phyloP scores from a whole-genome alignment of 208 protist genomes.

The Leishmania arabica region DNA sequence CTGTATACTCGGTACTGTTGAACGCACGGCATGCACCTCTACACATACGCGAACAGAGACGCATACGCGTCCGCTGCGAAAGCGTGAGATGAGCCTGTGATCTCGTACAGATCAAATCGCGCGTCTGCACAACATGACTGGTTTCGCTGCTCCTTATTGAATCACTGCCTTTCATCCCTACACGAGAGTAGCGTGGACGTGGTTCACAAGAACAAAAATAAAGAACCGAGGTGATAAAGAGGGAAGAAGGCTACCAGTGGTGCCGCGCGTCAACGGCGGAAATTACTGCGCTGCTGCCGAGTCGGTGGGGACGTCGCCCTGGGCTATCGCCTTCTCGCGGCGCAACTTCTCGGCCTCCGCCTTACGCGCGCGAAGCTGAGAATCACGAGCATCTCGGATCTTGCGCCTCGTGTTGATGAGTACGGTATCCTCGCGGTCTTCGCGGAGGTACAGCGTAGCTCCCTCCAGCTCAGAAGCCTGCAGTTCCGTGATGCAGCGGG shows the following conservation, averaged over 20 bases:
- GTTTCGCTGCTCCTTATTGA: not conserved
- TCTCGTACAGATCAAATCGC: not conserved
- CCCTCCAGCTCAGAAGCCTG: constrained; percentile 88
- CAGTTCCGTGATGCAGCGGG: constrained; percentile 82
- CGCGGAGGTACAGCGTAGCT: constrained; percentile 80
- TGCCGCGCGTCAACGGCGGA: not conserved
- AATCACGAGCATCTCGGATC: constrained; percentile 79
- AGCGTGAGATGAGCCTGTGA: not conserved
- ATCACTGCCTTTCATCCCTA: not conserved
- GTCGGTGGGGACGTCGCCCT: constrained; percentile 40
- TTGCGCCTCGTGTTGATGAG: constrained; percentile 80
- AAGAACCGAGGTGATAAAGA: not conserved
- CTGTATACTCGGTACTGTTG: not conserved
- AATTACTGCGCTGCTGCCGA: constrained; percentile 4
- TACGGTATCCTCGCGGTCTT: constrained; percentile 88
- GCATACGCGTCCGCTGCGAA: not conserved
- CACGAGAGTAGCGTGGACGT: not conserved
- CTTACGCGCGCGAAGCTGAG: constrained; percentile 78
- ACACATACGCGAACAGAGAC: not conserved
- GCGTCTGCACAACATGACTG: not conserved
- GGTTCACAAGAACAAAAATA: not conserved
- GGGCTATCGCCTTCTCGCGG: constrained; percentile 45
- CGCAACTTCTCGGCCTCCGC: constrained; percentile 67
- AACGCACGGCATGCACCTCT: not conserved
- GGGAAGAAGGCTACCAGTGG: not conserved